phyloP scores from a whole-genome alignment of 768 basidiomycete species.

The Calocera viscosa region DNA sequence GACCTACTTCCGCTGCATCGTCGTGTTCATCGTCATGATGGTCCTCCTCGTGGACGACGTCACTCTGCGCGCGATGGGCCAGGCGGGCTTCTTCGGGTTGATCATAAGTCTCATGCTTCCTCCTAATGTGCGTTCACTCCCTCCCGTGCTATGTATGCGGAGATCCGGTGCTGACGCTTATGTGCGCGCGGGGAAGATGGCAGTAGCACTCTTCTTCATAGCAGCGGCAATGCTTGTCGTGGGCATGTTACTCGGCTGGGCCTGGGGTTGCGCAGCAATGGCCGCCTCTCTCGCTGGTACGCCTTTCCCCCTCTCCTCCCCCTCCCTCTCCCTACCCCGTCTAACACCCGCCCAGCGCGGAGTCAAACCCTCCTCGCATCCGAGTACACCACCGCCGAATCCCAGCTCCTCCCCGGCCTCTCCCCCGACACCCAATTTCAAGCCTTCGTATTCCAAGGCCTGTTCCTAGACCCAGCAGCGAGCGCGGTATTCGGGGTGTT shows the following conservation, averaged over 20 bases:
- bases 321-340: not conserved
- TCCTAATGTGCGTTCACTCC: constrained; percentile 31
- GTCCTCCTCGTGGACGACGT: not conserved
- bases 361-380: constrained; percentile 23
- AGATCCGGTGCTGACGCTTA: too few relatives aligned
- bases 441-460: constrained; percentile 36
- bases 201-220: constrained; percentile 21
- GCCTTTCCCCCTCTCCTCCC: constrained; percentile 16
- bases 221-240: constrained; percentile 35
- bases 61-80: not conserved
- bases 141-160: too few relatives aligned
- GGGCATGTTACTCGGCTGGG: constrained; percentile 43
- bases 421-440: constrained; percentile 29
- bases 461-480: constrained; percentile 39
- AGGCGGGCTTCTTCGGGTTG: constrained; percentile 34
- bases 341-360: constrained; percentile 12
- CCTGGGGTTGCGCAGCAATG: constrained; percentile 43
- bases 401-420: not conserved
- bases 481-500: constrained; percentile 39
- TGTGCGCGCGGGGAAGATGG: constrained; percentile 30
- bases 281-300: constrained; percentile 33
- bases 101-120: constrained; percentile 36
- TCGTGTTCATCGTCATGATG: not conserved
- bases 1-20: not conserved
- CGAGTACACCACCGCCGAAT: constrained; percentile 14